Percentiles rank a stretch among this genome's conserved stretches.
These are phyloP conservation scores for Akanthomyces uredinophilus DNA, from an alignment of 2,329 filamentous ascomycete species.

Conservation along the genomic window DNA sequence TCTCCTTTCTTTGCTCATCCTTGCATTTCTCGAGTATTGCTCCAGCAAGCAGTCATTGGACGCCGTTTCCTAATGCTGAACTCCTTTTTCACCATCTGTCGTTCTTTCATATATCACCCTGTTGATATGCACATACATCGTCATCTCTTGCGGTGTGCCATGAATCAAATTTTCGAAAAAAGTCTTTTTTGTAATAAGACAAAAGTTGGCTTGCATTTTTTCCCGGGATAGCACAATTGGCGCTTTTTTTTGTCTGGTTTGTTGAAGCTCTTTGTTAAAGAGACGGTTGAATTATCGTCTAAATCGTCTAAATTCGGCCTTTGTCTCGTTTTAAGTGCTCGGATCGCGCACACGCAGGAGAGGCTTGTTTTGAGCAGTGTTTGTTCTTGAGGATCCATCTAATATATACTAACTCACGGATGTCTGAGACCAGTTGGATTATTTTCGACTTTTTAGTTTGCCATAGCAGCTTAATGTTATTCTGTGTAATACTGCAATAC, in stretches of 20 bases:
- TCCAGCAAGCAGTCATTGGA: background rate
- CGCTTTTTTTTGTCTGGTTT: background rate
- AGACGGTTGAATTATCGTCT: background rate
- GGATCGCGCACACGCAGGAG: background rate
- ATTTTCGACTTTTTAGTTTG: background rate
- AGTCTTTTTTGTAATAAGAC: too few species aligned
- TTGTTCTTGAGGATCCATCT: background rate
- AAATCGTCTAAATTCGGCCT: too few species aligned
- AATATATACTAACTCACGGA: background rate
- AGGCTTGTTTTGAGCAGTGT: background rate
- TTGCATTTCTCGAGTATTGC: background rate
- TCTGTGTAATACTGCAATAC: conserved; percentile 4
- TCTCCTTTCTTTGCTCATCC: background rate
- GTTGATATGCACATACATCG: background rate
- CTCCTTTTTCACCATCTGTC: background rate
- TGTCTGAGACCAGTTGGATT: background rate
- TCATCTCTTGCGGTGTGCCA: background rate
- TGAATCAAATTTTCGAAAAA: background rate
- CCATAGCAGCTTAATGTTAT: conserved; percentile 3
- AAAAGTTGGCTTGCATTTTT: background rate
- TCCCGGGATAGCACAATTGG: background rate
- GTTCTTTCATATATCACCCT: background rate
- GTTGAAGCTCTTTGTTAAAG: background rate
- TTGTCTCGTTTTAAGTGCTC: background rate
- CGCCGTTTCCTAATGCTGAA: background rate